phyloP scores from a whole-genome alignment of 768 basidiomycete genomes.

The Serendipita indica region DNA sequence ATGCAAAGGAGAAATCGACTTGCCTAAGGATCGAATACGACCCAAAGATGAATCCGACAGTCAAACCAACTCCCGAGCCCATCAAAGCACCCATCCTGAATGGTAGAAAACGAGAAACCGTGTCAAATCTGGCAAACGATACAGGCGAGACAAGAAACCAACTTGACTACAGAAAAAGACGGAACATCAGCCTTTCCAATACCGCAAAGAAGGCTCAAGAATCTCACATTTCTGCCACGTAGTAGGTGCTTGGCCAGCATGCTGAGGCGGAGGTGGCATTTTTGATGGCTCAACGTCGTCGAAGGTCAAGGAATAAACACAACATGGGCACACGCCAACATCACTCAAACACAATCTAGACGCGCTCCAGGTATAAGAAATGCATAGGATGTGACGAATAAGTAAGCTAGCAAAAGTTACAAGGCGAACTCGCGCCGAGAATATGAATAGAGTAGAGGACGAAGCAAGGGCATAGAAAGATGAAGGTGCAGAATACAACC shows the following conservation, averaged over 20 bases:
- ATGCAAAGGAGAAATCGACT: no score
- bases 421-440: neutral
- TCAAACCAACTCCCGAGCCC: constrained; percentile 88
- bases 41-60: constrained; percentile 96
- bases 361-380: neutral
- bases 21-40: constrained; percentile 83
- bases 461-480: neutral
- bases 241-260: constrained; percentile 36
- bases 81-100: constrained; percentile 83
- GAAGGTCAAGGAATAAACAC: neutral
- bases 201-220: neutral
- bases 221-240: constrained; percentile 63
- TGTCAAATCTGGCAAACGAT: constrained; percentile 8
- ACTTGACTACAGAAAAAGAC: constrained; percentile 13
- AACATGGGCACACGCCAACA: neutral
- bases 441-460: neutral
- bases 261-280: constrained; percentile 5
- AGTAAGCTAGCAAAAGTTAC: neutral
- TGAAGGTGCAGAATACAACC: constrained; percentile 1
- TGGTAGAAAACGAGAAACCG: neutral
- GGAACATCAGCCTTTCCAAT: constrained; percentile 12
- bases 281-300: no score
- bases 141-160: constrained; percentile 12
- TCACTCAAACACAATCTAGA: no score
- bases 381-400: neutral